Evolutionary conservation across 1,284 basidiomycete genomes (phyloP).

Genomic region (Trametes polyzona): DNA sequence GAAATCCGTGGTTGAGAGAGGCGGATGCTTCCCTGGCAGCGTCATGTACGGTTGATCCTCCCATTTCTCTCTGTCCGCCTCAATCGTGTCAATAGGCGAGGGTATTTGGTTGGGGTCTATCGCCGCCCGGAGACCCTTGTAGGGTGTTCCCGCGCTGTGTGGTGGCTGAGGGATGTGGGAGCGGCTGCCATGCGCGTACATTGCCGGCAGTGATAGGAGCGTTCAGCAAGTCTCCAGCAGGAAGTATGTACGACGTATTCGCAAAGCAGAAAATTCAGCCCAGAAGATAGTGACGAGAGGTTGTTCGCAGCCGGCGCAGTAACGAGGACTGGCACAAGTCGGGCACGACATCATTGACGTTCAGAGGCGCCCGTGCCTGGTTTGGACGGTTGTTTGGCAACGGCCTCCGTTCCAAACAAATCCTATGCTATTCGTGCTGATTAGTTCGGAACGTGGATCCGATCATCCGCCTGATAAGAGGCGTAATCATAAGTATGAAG

Average conservation of each 20-base stretch:
- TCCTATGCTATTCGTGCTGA: neutral
- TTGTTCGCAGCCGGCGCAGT: too few species aligned
- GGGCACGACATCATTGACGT: too few species aligned
- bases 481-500: too few species aligned
- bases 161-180: slow-evolving; percentile 78
- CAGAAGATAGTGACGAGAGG: too few species aligned
- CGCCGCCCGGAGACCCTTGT: slow-evolving; percentile 75
- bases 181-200: slow-evolving; percentile 32
- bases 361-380: too few species aligned
- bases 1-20: slow-evolving; percentile 88
- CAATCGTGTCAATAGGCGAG: slow-evolving; percentile 84
- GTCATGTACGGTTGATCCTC: slow-evolving; percentile 80
- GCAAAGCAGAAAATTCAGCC: neutral
- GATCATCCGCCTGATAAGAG: too few species aligned
- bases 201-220: neutral
- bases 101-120: slow-evolving; percentile 94
- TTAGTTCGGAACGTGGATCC: too few species aligned
- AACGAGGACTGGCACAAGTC: too few species aligned
- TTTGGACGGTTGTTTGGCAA: slow-evolving; percentile 25
- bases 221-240: neutral
- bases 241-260: too few species aligned
- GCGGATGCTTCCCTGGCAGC: slow-evolving; percentile 75
- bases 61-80: slow-evolving; percentile 86
- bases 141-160: slow-evolving; percentile 75
- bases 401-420: slow-evolving; percentile 24